Base-by-base conservation (phyloP, 2,329 filamentous ascomycete genomes). In the Nigrospora sphaerica region DNA sequence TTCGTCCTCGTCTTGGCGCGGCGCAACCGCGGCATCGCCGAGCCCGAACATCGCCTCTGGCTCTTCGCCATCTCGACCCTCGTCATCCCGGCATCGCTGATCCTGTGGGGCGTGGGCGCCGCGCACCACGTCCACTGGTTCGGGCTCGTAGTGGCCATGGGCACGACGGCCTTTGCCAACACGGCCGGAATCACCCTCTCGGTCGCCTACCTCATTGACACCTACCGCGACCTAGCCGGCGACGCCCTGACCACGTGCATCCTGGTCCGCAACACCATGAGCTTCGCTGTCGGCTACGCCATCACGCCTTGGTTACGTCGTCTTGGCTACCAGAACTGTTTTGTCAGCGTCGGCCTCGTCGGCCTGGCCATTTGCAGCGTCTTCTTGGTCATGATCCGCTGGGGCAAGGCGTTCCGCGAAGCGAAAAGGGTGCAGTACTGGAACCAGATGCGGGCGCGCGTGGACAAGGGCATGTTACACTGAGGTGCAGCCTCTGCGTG, bases 241-340 rank as follows among this genome's bases (percentile, higher is more conserved):
- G 69, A 71, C 28, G 63, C 64, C 1, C 55, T 71, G 9, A 66
- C 65, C 0, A 64, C 66, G 0, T 58, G 66, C 33, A 71, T 72
- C 16, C 46, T 71, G 6, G 61, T 71, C 18, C 59, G 66, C 12
- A 69, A 69, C 46, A 68, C 64, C 1, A 58, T 69, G 56, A 61
- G 61, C 18, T 68, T 68, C 46, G 65, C 64, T 19, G 60, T 68
- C 44, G 60, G 63, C 23, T 69, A 67, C 44, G 66, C 66, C 1
- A 70, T 75, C 42, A 75, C 69, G 1, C 70, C 71, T 1, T 73
- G 71, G 71, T 53, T 73, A 17, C 46, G 63, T 4, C 55, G 67
- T 35, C 45, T 71, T 31, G 69, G 69, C 4, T 67, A 67, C 42
- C 69, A 71, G 53, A 67, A 72, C 47, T 70, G 67, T 46, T 73